Percentiles rank a stretch among this genome's conserved stretches.
Conservation (phyloP, 129 eudicot species). For the Lactuca saligna region DNA sequence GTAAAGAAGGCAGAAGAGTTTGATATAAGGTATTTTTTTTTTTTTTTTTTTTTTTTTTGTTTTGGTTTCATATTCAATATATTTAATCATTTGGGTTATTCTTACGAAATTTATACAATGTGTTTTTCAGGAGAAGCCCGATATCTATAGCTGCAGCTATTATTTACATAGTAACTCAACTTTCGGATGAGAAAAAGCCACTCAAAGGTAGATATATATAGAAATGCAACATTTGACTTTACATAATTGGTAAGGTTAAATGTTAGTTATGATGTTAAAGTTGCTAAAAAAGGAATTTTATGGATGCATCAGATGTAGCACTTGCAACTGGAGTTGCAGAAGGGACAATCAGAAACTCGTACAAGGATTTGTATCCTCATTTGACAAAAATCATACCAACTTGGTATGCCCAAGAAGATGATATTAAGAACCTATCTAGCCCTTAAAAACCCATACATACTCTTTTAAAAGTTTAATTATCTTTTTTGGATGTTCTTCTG, state of each 20-base stretch:
- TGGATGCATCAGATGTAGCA: constrained; percentile 57
- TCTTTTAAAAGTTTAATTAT: no score
- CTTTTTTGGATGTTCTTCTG: no score
- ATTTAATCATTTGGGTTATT: no score
- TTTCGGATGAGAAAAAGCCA: constrained; percentile 78
- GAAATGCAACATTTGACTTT: neutral
- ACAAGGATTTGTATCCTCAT: constrained; percentile 80
- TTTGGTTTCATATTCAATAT: no score
- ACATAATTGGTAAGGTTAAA: neutral
- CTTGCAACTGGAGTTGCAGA: constrained; percentile 92
- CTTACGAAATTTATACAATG: no score
- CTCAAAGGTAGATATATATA: constrained; percentile 48
- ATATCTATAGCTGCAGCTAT: constrained; percentile 89
- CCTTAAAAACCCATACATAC: constrained; percentile 37
- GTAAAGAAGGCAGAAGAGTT: constrained; percentile 60
- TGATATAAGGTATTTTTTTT: constrained; percentile 68
- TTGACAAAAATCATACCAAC: constrained; percentile 69
- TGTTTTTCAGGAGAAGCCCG: constrained; percentile 69
- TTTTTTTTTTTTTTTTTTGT: neutral
- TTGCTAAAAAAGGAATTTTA: no score
- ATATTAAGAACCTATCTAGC: constrained; percentile 77
- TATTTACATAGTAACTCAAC: constrained; percentile 72
- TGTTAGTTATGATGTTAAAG: no score
- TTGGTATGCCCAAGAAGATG: constrained; percentile 88
- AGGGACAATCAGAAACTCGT: constrained; percentile 75